These are phyloP conservation scores for Chloroidium sp. DNA, from an alignment of 163 green algal species.

Conservation along the genomic window DNA sequence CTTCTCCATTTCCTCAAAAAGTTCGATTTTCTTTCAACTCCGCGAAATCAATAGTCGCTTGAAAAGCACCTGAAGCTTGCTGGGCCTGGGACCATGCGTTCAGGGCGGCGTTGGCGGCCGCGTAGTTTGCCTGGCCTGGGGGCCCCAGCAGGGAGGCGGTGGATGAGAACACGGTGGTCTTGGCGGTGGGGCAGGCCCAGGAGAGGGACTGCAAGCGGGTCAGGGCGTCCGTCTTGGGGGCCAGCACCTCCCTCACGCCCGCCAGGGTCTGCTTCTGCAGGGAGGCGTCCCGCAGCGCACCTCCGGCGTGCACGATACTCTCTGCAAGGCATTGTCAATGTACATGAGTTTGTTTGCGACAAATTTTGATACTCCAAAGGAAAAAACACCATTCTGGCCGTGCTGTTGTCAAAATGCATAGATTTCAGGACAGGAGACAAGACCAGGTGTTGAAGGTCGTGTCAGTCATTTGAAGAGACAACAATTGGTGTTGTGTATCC, in stretches of 20 bases:
- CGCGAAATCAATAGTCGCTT: no score
- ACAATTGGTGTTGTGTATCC: no score
- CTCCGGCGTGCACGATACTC: slow-evolving; percentile 51
- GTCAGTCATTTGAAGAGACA: no score
- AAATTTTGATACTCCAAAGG: no score
- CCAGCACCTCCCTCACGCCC: slow-evolving; percentile 24
- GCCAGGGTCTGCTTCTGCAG: slow-evolving; percentile 36
- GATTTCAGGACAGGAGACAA: no score
- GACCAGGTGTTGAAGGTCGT: no score
- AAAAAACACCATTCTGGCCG: no score
- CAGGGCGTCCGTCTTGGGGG: slow-evolving; percentile 21
- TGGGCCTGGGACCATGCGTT: slow-evolving; percentile 16
- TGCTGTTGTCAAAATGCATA: no score
- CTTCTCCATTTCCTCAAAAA: no score
- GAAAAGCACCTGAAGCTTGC: not conserved
- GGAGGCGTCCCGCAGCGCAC: slow-evolving; percentile 51
- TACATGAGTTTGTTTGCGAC: no score
- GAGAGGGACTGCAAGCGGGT: not conserved
- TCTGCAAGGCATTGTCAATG: not conserved
- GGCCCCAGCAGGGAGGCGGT: slow-evolving; percentile 53
- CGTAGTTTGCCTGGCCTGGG: slow-evolving; percentile 54
- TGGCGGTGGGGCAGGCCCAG: slow-evolving; percentile 5
- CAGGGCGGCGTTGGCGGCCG: slow-evolving; percentile 35
- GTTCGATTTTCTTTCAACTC: no score
- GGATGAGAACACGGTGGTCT: slow-evolving; percentile 66